phyloP scores from a whole-genome alignment of 768 basidiomycete genomes.

The Amanita inopinata region DNA sequence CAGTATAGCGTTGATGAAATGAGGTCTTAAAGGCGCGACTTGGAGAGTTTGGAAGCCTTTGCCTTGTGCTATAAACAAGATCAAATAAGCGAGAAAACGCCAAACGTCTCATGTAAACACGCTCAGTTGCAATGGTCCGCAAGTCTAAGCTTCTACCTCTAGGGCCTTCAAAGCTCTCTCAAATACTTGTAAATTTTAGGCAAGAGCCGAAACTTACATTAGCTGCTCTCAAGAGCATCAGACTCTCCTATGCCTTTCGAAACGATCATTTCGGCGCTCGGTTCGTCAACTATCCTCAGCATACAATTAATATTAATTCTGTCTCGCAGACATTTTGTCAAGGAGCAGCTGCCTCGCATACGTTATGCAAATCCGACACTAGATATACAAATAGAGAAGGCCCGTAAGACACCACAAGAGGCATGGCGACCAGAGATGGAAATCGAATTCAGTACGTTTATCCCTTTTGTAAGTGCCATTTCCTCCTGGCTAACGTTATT shows the following conservation, averaged over 20 bases:
- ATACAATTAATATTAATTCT: neutral
- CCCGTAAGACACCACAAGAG: slow-evolving; percentile 43
- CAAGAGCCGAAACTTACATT: slow-evolving; percentile 42
- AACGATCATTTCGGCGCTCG: slow-evolving; percentile 73
- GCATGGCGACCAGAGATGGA: slow-evolving; percentile 52
- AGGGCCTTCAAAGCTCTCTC: slow-evolving; percentile 48
- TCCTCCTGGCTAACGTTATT: neutral
- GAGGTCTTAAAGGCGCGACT: no score
- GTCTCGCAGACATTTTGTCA: slow-evolving; percentile 65
- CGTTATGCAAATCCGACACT: slow-evolving; percentile 66
- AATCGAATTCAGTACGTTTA: slow-evolving; percentile 52
- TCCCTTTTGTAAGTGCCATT: neutral
- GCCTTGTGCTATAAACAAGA: slow-evolving; percentile 4
- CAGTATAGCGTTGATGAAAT: no score
- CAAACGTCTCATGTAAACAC: no score
- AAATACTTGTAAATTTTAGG: slow-evolving; percentile 42
- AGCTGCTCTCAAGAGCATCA: slow-evolving; percentile 37
- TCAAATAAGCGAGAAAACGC: neutral
- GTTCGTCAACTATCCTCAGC: slow-evolving; percentile 22
- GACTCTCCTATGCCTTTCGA: slow-evolving; percentile 44
- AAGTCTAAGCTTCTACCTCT: slow-evolving; percentile 16
- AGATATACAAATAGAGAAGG: slow-evolving; percentile 47
- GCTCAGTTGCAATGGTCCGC: slow-evolving; percentile 13
- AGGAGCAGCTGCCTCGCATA: slow-evolving; percentile 71
- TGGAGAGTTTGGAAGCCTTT: neutral